Evolutionary conservation across 2,329 filamentous ascomycete species (phyloP), one percentile per base, ranked within the genome.

Genomic region (Penicillium griseofulvum): DNA sequence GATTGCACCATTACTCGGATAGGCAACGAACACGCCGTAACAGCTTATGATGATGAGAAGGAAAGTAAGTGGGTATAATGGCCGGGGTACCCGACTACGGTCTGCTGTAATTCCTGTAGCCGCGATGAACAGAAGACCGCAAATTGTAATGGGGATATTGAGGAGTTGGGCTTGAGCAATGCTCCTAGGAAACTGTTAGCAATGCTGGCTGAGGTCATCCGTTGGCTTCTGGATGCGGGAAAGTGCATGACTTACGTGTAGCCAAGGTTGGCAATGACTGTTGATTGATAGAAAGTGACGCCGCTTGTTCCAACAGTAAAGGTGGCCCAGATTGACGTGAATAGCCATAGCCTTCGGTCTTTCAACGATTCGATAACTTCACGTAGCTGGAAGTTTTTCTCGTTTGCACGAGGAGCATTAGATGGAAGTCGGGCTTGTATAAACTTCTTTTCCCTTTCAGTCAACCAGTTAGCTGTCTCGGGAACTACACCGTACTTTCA

Each of bases 131-230:
- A 76, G 33, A 37, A 80, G 68, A 2, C 73, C 71, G 10, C 76
- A 65, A 14, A 77, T 67, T 0, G 78, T 74, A 24, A 77, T 76
- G 1, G 78, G 78, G 14, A 81, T 71, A 56, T 81, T 81, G 43
- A 81, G 75, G 0, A 82, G 72, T 57, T 81, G 79, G 3, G 75
- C 74, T 44, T 73, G 65, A 1, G 77, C 78, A 44, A 81, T 80
- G 10, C 70, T 74, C 17, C 72, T 78, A 33, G 3, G 8, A 38
- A 17, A 6, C 5, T 12, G 37, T 56, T 22, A 57, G 43, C 10
- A 17, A 28, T 17, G 10, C 29, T 4, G 7, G 1, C 10, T 22
- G 16, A 17, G 14, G 11, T 43, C 11, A 24, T 6, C 4, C 4
- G 19, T 36, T 16, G 16, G n/a, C 16, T 17, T 24, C 22, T 22